These are phyloP conservation scores for Prunus padus DNA, from an alignment of 306 rosid genomes.

Conservation along the genomic window DNA sequence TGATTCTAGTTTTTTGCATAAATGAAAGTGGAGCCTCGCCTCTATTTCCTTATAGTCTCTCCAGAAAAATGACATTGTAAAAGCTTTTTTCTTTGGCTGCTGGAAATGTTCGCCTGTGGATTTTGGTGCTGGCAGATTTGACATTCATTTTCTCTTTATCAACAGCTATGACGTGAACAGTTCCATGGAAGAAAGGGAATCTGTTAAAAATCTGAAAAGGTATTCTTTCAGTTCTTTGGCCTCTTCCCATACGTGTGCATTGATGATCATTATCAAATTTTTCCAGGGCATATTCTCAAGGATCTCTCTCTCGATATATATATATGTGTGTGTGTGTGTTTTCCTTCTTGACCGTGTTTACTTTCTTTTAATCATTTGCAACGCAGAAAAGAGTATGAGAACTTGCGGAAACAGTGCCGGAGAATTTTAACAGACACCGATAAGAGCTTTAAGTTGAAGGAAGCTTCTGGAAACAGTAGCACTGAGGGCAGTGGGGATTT, in stretches of 20 bases:
- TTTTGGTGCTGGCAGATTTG: constrained; percentile 4
- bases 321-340: too few relatives aligned
- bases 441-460: constrained; percentile 19
- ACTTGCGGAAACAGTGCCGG: constrained; percentile 21
- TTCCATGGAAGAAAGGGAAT: constrained; percentile 23
- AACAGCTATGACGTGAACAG: constrained; percentile 31
- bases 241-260: neutral
- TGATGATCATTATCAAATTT: neutral
- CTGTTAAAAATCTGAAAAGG: constrained; percentile 16
- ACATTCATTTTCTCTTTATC: neutral
- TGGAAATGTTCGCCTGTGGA: neutral
- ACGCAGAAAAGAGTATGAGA: constrained; percentile 24
- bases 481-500: constrained; percentile 17
- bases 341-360: too few relatives aligned
- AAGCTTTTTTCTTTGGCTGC: neutral
- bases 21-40: neutral
- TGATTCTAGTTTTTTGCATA: neutral
- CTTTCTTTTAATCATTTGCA: neutral
- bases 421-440: neutral
- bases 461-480: constrained; percentile 22
- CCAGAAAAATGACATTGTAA: neutral
- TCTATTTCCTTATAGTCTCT: neutral
- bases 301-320: too few relatives aligned
- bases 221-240: constrained; percentile 4
- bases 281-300: too few relatives aligned